Conservation (phyloP, 2,329 filamentous ascomycete species). For the Scedosporium aurantiacum region DNA sequence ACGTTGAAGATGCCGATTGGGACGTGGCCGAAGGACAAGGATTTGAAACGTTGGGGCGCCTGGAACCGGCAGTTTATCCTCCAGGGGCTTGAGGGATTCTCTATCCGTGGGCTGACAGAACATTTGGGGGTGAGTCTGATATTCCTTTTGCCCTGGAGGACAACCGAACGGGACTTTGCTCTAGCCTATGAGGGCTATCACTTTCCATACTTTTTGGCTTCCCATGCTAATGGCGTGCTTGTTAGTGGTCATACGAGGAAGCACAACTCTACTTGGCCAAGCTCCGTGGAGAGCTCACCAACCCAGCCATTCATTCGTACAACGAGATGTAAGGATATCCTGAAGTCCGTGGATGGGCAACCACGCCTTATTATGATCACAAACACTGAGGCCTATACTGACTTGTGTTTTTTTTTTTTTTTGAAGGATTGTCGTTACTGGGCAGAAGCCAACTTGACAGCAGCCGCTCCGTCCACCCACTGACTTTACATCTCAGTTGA, state of each 20-base stretch:
- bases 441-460: background rate
- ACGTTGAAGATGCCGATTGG: conserved; percentile 11
- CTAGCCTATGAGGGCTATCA: no score
- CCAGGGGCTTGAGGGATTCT: conserved; percentile 16
- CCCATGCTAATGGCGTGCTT: background rate
- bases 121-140: conserved; percentile 2
- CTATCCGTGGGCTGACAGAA: conserved; percentile 13
- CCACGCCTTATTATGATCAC: background rate
- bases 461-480: no score
- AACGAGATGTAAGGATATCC: conserved; percentile 7
- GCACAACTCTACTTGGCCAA: conserved; percentile 22
- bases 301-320: conserved; percentile 21
- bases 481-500: no score
- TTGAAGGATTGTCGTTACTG: background rate
- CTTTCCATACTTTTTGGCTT: no score
- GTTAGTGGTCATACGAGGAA: conserved; percentile 11
- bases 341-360: background rate
- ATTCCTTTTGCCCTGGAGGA: no score
- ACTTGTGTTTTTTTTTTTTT: background rate
- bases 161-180: no score
- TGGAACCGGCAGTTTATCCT: conserved; percentile 17
- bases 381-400: no score
- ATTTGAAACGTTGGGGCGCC: conserved; percentile 16
- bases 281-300: conserved; percentile 19
- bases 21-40: conserved; percentile 19